These are phyloP conservation scores for Meira miltonrushii DNA, from an alignment of 1,284 basidiomycete species.

Conservation along the genomic window DNA sequence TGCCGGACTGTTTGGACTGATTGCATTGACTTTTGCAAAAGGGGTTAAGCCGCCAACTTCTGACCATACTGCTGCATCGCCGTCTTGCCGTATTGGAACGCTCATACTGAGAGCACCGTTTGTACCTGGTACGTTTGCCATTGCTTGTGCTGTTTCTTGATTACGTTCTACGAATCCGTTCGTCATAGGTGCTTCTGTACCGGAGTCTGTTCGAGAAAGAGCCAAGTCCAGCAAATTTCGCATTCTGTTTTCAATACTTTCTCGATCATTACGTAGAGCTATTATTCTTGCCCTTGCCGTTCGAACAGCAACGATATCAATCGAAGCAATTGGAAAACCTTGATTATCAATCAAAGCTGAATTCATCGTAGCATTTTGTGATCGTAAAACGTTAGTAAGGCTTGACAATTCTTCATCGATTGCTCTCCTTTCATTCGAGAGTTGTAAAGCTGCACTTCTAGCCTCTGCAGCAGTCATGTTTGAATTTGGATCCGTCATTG, in stretches of 20 bases:
- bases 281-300: slow-evolving; percentile 29
- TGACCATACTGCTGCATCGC: not conserved
- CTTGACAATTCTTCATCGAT: slow-evolving; percentile 25
- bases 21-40: slow-evolving; percentile 7
- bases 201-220: not conserved
- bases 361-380: slow-evolving; percentile 25
- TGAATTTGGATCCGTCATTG: not conserved
- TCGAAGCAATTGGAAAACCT: slow-evolving; percentile 34
- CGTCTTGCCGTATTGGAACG: not conserved
- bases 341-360: slow-evolving; percentile 31
- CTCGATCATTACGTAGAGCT: slow-evolving; percentile 31
- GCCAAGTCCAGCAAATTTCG: slow-evolving; percentile 27
- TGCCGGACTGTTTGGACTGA: not conserved
- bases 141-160: not conserved
- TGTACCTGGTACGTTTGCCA: not conserved
- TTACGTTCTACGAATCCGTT: not conserved
- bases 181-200: not conserved
- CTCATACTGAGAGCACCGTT: not conserved
- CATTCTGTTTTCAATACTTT: slow-evolving; percentile 23
- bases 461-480: not conserved
- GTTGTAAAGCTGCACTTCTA: slow-evolving; percentile 3
- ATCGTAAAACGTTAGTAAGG: slow-evolving; percentile 19
- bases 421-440: slow-evolving; percentile 7
- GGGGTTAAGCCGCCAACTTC: not conserved
- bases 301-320: slow-evolving; percentile 35